Conservation (phyloP, 148 eudicot species). For the Rhododendron ferrugineum region DNA sequence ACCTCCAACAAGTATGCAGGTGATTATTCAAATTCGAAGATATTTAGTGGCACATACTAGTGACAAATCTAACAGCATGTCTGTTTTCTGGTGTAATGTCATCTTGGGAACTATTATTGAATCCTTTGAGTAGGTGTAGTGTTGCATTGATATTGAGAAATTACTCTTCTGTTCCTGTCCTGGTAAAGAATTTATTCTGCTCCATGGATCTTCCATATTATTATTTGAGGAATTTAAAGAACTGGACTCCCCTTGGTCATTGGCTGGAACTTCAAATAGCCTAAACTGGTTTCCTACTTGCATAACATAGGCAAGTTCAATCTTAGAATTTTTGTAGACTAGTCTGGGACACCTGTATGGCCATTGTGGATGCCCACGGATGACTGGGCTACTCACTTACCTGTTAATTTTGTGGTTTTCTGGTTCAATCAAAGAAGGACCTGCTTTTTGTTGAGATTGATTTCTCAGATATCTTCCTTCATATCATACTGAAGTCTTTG, state of each 20-base stretch:
- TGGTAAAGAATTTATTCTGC: not conserved
- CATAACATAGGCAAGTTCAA: not conserved
- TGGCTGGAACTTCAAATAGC: not conserved
- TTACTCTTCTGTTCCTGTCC: not conserved
- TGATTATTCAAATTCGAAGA: slow-evolving; percentile 21
- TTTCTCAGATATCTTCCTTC: not conserved
- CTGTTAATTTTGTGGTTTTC: not conserved
- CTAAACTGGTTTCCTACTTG: no score
- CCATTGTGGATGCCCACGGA: not conserved
- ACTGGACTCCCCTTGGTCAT: not conserved
- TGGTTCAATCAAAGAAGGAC: not conserved
- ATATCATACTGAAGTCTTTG: not conserved
- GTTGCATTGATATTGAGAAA: not conserved
- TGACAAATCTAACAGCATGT: not conserved
- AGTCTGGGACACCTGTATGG: not conserved
- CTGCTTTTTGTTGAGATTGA: not conserved
- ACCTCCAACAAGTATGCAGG: slow-evolving; percentile 99
- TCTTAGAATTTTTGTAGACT: not conserved
- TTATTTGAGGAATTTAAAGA: not conserved
- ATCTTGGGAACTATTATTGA: not conserved
- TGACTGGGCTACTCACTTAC: not conserved
- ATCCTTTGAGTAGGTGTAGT: not conserved
- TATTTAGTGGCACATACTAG: not conserved
- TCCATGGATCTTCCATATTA: not conserved
- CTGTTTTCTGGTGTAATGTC: not conserved